phyloP scores from a whole-genome alignment of 78 protist species.

The Emiliania huxleyi region DNA sequence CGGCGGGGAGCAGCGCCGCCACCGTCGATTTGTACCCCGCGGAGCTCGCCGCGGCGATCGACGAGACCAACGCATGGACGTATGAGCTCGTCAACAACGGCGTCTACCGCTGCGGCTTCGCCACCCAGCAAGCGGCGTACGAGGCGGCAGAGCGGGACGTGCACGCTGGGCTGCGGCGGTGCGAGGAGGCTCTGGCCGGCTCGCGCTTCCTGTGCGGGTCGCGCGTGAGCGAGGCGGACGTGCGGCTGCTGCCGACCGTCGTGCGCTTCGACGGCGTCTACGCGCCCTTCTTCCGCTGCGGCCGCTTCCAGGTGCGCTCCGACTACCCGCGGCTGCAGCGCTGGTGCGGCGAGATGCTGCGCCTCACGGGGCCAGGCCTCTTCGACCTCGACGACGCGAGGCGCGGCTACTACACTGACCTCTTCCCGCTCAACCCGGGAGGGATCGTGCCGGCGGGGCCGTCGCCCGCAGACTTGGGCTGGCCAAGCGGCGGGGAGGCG shows the following conservation, averaged over 20 bases:
- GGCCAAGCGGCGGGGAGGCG: neutral
- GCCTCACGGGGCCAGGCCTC: neutral
- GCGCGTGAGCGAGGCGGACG: constrained; percentile 79
- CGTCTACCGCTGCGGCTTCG: constrained; percentile 86
- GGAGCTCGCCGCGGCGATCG: constrained; percentile 45
- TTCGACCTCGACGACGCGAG: neutral
- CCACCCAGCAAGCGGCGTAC: constrained; percentile 60
- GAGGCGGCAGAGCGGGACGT: constrained; percentile 59
- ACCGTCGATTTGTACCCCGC: constrained; percentile 74
- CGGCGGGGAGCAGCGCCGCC: neutral
- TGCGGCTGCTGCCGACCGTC: constrained; percentile 78
- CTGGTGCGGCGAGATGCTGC: constrained; percentile 67
- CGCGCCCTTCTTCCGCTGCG: constrained; percentile 70
- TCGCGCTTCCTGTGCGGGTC: constrained; percentile 60
- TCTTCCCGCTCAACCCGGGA: neutral
- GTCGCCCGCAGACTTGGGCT: neutral
- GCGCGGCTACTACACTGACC: neutral
- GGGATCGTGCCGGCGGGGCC: neutral
- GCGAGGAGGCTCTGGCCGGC: constrained; percentile 61
- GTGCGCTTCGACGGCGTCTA: constrained; percentile 85
- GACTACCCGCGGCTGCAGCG: constrained; percentile 72
- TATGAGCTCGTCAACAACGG: constrained; percentile 77
- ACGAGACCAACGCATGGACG: constrained; percentile 60
- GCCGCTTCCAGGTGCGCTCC: constrained; percentile 42
- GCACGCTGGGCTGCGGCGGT: constrained; percentile 60